Evolutionary conservation across 2,329 filamentous ascomycete genomes (phyloP).

Genomic region (Cladophialophora immunda): DNA sequence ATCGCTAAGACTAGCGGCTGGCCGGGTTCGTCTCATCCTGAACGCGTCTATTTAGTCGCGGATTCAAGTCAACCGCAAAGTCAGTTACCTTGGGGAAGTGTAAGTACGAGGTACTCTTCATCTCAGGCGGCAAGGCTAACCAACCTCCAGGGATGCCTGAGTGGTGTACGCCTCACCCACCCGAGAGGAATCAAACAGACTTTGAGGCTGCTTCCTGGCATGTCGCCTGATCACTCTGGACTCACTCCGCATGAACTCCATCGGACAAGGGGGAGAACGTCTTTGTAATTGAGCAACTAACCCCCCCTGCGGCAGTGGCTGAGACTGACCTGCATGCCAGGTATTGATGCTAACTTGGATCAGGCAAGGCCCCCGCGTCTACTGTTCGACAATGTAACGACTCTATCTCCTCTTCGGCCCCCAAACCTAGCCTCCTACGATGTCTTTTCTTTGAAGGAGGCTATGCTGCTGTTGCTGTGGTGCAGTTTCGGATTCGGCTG

Average conservation of each 20-base stretch:
- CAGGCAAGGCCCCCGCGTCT: not conserved
- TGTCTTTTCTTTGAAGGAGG: not conserved
- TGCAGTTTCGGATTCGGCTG: not conserved
- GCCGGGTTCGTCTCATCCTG: no score
- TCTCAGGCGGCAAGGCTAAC: no score
- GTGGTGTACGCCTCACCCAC: not conserved
- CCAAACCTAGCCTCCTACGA: not conserved
- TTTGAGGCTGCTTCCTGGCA: not conserved
- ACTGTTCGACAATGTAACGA: not conserved
- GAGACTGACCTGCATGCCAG: not conserved
- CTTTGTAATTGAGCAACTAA: not conserved
- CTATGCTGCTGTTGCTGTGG: not conserved
- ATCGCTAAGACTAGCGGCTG: no score
- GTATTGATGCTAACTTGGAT: not conserved
- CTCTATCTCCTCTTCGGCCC: constrained; percentile 3
- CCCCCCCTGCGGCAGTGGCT: constrained; percentile 2
- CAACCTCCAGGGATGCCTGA: no score
- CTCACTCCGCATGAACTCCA: not conserved
- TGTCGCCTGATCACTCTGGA: not conserved
- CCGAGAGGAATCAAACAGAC: no score
- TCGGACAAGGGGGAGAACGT: not conserved
- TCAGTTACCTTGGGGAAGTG: no score
- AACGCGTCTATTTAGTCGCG: no score
- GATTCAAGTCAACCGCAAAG: no score
- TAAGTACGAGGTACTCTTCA: no score